A percentile compares a stretch with the other conserved stretches of the same genome.
Conservation (phyloP, 441 rosid genomes). For the Euphorbia schlechtendalii region DNA sequence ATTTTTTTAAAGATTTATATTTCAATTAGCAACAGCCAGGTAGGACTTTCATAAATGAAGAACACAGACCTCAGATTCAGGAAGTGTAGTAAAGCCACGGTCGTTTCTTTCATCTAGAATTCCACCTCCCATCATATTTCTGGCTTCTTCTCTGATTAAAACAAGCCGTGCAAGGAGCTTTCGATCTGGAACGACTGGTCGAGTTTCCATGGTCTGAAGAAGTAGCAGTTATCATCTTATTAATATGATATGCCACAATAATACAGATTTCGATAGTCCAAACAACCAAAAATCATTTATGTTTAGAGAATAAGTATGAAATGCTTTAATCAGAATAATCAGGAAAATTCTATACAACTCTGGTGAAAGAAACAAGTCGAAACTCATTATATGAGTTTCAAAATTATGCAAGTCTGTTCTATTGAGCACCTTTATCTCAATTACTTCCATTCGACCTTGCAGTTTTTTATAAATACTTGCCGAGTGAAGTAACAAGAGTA, state of each 20-base stretch:
- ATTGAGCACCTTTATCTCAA: not conserved
- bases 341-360: not conserved
- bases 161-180: conserved; percentile 88
- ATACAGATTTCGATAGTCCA: not conserved
- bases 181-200: conserved; percentile 74
- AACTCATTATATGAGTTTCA: not conserved
- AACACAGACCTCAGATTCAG: conserved; percentile 76
- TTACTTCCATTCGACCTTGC: not conserved
- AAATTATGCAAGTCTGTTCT: not conserved
- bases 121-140: conserved; percentile 98
- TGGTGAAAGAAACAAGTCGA: not conserved
- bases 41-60: conserved; percentile 8
- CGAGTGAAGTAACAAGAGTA: not conserved
- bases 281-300: not conserved
- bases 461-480: not conserved
- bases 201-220: conserved; percentile 85
- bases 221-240: not conserved
- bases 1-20: no score
- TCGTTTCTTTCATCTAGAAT: conserved; percentile 94
- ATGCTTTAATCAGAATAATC: not conserved
- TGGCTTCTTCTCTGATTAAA: conserved; percentile 91
- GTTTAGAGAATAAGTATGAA: not conserved
- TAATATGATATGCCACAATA: conserved; percentile 3
- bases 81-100: conserved; percentile 84
- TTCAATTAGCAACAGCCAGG: conserved; percentile 8